These are phyloP conservation scores for Colletotrichum sp. DNA, from an alignment of 2,329 filamentous ascomycete species.

Conservation along the genomic window DNA sequence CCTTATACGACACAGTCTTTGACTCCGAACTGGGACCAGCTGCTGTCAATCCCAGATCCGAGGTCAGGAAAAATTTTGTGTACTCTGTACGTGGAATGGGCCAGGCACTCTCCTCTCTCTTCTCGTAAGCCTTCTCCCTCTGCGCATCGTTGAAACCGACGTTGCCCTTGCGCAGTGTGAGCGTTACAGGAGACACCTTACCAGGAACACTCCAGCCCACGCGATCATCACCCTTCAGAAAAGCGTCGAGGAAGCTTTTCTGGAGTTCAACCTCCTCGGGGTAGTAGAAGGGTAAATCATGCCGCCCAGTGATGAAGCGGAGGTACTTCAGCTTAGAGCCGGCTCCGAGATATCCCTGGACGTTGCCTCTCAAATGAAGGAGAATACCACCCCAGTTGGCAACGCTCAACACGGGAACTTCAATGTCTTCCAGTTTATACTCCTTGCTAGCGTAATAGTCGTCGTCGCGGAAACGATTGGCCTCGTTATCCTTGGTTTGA, in stretches of 20 bases:
- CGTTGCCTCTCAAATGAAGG: slow-evolving; percentile 71
- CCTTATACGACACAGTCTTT: slow-evolving; percentile 56
- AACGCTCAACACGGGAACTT: slow-evolving; percentile 70
- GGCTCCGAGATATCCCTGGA: slow-evolving; percentile 67
- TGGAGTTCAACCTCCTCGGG: slow-evolving; percentile 71
- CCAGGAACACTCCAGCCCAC: slow-evolving; percentile 64
- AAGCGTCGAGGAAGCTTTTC: slow-evolving; percentile 71
- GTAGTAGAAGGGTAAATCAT: slow-evolving; percentile 77
- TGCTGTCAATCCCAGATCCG: slow-evolving; percentile 44
- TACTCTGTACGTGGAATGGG: slow-evolving; percentile 71
- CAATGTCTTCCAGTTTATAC: slow-evolving; percentile 67
- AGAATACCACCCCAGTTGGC: slow-evolving; percentile 76
- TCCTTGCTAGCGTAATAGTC: slow-evolving; percentile 69
- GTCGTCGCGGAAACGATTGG: slow-evolving; percentile 64
- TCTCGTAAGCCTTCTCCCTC: slow-evolving; percentile 59
- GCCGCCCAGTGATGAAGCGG: slow-evolving; percentile 71
- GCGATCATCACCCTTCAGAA: slow-evolving; percentile 70
- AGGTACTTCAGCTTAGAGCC: slow-evolving; percentile 73
- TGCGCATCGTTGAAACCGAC: slow-evolving; percentile 70
- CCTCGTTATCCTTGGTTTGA: slow-evolving; percentile 50
- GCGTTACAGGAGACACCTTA: slow-evolving; percentile 62
- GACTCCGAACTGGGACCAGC: slow-evolving; percentile 27
- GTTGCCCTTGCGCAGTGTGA: slow-evolving; percentile 69
- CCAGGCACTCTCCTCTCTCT: slow-evolving; percentile 67
- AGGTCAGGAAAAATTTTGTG: slow-evolving; percentile 63